Base-by-base conservation (phyloP, 169 alveolate genomes). In the Eimeria falciformis region DNA sequence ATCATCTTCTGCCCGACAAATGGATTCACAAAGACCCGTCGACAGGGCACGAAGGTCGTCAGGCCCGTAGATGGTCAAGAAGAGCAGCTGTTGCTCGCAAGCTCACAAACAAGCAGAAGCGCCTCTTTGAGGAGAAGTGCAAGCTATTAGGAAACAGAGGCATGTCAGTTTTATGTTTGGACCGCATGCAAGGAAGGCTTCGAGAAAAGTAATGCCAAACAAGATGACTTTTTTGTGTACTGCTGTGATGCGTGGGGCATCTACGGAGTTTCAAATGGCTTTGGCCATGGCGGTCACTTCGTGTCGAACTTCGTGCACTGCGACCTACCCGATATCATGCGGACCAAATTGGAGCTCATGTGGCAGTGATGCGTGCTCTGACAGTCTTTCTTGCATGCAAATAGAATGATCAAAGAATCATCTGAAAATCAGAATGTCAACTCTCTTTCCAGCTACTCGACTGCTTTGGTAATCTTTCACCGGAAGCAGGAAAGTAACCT, bases 241-340 rank as follows among this genome's bases (percentile, higher is more conserved):
- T 75, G 91, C 4, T 53, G 77, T 12, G 86, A 78, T 25, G 62
- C 40, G 21, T 62, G 79, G 40, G 87, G 68, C 23, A 47, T 82
- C 65, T 95, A 94, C 90, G 98, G 96, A 33, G 96, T 96, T n/a
- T 96, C 96, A 69, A 97, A 96, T 87, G 98, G 98, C 21, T 98
- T 95, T 92, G 98, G 98, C n/a, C 90, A 66, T 23, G 58, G 69
- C 4, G 91, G 86, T n/a, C 91, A 73, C 58, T 9, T 46, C 23
- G 66, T 92, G 23, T 4, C 83, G 46, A 85, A 40, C 4, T 90
- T 97, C 65, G 96, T 96, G 7, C 97, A 97, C 81, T 93, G 94
- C 81, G 93, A 92, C 56, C 73, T 97, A 83, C 97, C 98, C 18
- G 45, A 92, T 37, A 43, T 86, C 58, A 85, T 85, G 2, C 81